A percentile compares a stretch with the other conserved stretches of the same genome.
Conservation (phyloP, 2,329 filamentous ascomycete genomes). For the Fusarium sp. region DNA sequence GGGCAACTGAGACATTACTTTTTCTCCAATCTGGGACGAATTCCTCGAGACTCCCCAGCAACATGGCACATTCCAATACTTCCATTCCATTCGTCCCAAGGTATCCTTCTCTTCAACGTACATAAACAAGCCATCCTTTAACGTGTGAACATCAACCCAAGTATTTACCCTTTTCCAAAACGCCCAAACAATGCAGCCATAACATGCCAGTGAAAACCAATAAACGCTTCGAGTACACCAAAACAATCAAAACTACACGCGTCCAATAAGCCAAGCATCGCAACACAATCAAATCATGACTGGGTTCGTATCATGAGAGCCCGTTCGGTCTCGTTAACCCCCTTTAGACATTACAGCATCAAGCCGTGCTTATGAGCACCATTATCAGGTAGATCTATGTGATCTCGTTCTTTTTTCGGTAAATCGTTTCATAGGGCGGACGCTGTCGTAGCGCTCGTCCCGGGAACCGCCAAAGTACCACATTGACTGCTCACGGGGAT, state of each 20-base stretch:
- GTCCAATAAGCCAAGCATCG: background rate
- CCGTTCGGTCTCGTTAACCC: background rate
- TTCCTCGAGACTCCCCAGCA: background rate
- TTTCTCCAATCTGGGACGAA: constrained; percentile 1
- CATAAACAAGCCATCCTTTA: constrained; percentile 13
- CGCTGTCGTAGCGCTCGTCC: constrained; percentile 56
- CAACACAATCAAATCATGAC: constrained; percentile 5
- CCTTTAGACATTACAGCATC: constrained; percentile 28
- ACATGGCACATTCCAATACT: constrained; percentile 24
- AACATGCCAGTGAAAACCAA: background rate
- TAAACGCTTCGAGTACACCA: constrained; percentile 12
- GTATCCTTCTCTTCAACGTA: constrained; percentile 8
- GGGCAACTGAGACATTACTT: constrained; percentile 18
- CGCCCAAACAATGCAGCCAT: constrained; percentile 34
- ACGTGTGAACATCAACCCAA: constrained; percentile 17
- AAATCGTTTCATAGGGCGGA: constrained; percentile 57
- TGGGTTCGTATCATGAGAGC: constrained; percentile 19
- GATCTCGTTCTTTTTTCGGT: constrained; percentile 53
- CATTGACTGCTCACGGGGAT: constrained; percentile 58
- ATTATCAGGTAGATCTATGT: constrained; percentile 43
- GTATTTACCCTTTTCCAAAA: constrained; percentile 21
- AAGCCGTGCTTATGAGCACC: constrained; percentile 22
- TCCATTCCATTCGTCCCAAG: constrained; percentile 16
- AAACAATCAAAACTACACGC: constrained; percentile 6
- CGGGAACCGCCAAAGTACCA: constrained; percentile 62